Base-by-base conservation (phyloP, 805 yeast species). In the Jamesozyma gamospora region DNA sequence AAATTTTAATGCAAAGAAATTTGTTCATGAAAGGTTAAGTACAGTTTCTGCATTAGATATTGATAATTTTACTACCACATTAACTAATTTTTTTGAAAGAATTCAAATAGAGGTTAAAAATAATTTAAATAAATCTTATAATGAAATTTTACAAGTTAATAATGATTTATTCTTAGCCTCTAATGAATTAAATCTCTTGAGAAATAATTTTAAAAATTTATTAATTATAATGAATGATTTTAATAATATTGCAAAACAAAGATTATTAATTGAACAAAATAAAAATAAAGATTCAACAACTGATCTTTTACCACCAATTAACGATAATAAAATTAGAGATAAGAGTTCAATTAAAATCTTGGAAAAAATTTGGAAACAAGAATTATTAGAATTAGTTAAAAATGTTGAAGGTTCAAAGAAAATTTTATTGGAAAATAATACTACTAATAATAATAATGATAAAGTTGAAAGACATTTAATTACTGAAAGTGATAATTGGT, bases 401-500 rank as follows among this genome's bases (percentile, higher is more conserved):
- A 85, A 82, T 46, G 94, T 88, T 13, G 95, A 88, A 47, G 94
- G 95, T n/a, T 67, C 87, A 29, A 82, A 39, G n/a, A 33, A 44
- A 25, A 31, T 39, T 12, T 17, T 46, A 4, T 36, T 40, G 21
- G 37, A 39, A 14, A 21, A 21, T 21, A 21, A n/a, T n/a, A n/a
- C n/a, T n/a, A n/a, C n/a, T n/a, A n/a, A n/a, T n/a, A 34, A 33
- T 27, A 37, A 35, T 13, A 26, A 34, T 8, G 35, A 33, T 10
- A 44, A 42, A 12, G 18, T 28, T 9, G 92, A 88, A 3, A 71
- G 95, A 36, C 95, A 86, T 58, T 74, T 87, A 2, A 63, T 85
- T 15, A 72, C 77, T 9, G 92, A 87, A 50, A 77, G 86, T 55
- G 81, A 82, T 2, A 72, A 87, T 36, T 88, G 96, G 96, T 75